Conservation (phyloP, 2,329 filamentous ascomycete species). For the Ambrosiella cleistominuta region DNA sequence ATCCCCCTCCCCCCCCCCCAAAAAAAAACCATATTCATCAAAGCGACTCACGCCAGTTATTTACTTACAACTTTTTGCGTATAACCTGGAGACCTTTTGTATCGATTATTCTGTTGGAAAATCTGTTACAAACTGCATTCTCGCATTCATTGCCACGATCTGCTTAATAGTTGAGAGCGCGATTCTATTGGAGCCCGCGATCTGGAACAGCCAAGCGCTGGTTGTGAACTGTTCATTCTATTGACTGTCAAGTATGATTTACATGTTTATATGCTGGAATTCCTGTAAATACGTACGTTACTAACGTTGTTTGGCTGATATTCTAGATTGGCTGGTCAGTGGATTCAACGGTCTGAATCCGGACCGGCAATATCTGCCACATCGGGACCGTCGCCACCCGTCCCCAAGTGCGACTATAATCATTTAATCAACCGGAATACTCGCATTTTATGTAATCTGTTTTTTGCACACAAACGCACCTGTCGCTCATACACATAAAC, state of each 20-base stretch:
- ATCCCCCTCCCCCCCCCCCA: not conserved
- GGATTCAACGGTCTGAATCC: not conserved
- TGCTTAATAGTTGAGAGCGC: not conserved
- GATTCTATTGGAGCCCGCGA: not conserved
- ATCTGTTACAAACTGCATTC: not conserved
- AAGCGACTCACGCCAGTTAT: not conserved
- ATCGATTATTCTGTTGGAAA: not conserved
- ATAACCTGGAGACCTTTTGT: not conserved
- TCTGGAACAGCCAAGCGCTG: not conserved
- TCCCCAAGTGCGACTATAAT: not conserved
- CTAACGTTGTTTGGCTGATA: no score
- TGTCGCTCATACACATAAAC: not conserved
- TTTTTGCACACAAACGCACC: not conserved
- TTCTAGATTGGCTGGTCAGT: no score
- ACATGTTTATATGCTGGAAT: not conserved
- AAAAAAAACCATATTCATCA: not conserved
- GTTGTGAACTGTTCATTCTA: not conserved
- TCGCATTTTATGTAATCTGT: not conserved
- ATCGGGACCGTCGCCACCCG: not conserved
- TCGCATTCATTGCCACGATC: not conserved
- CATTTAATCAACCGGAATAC: not conserved
- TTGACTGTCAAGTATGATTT: not conserved
- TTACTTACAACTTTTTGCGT: no score
- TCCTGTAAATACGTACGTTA: not conserved
- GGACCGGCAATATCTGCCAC: not conserved